phyloP scores from a whole-genome alignment of 306 rosid species.

The Pyrus communis region DNA sequence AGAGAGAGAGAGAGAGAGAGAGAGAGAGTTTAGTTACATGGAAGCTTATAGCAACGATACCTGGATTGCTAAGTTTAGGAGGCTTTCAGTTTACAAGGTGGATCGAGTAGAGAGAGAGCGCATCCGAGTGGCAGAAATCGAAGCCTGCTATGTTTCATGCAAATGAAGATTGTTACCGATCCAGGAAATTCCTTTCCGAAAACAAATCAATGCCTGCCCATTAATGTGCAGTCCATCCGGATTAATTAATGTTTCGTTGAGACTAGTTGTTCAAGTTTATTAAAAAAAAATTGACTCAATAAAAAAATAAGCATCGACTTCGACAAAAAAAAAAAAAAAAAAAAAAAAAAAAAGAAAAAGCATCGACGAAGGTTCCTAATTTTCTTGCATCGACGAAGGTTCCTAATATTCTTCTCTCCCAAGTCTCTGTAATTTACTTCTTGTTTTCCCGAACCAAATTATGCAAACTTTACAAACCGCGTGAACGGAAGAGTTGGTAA shows the following conservation, averaged over 20 bases:
- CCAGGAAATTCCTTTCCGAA: too few relatives aligned
- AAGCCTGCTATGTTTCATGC: background rate
- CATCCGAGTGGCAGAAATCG: background rate
- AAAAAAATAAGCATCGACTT: background rate
- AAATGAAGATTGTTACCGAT: too few relatives aligned
- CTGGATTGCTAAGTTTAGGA: background rate
- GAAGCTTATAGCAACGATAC: background rate
- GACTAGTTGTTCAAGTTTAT: too few relatives aligned
- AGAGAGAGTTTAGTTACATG: background rate
- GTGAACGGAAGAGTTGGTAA: too few relatives aligned
- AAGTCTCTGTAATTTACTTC: background rate
- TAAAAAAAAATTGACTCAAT: too few relatives aligned
- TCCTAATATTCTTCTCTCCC: background rate
- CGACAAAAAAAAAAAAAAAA: too few relatives aligned
- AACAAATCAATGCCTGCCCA: too few relatives aligned
- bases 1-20: background rate
- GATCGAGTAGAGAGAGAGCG: background rate
- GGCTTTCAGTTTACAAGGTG: background rate
- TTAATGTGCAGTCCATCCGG: too few relatives aligned
- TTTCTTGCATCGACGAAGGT: background rate
- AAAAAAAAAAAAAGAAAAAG: too few relatives aligned
- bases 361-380: too few relatives aligned
- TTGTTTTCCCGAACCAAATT: background rate
- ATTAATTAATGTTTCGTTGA: background rate
- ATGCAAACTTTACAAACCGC: too few relatives aligned